Percentiles rank a stretch among this genome's conserved stretches.
phyloP scores from a whole-genome alignment of 371 early-diverging fungal genomes.

The Mucor sp. region DNA sequence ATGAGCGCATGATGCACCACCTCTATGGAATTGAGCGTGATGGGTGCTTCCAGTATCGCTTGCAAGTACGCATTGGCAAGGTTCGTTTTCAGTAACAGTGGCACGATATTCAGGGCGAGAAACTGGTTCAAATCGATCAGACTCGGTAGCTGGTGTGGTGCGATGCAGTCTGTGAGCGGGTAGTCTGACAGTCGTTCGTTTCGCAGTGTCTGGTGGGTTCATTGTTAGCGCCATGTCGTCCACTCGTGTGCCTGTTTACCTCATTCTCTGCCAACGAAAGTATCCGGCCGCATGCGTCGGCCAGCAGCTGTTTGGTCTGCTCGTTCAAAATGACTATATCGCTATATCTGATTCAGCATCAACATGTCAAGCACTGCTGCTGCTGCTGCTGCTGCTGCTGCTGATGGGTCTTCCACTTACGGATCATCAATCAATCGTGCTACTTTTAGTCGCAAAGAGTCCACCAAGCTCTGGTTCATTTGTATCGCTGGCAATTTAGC shows the following conservation, averaged over 20 bases:
- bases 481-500: slow-evolving; percentile 12
- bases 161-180: slow-evolving; percentile 7
- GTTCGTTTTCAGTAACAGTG: slow-evolving; percentile 19
- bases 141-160: slow-evolving; percentile 25
- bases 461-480: slow-evolving; percentile 3
- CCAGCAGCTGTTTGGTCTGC: slow-evolving; percentile 10
- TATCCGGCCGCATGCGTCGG: slow-evolving; percentile 25
- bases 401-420: slow-evolving; percentile 21
- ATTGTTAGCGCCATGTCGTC: not conserved
- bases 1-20: slow-evolving; percentile 63
- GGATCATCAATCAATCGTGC: slow-evolving; percentile 36
- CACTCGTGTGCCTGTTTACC: slow-evolving; percentile 12
- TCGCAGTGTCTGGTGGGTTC: slow-evolving; percentile 11
- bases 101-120: slow-evolving; percentile 34
- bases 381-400: too few relatives aligned
- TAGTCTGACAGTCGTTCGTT: slow-evolving; percentile 15
- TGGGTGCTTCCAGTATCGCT: slow-evolving; percentile 26
- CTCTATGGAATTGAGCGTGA: slow-evolving; percentile 57
- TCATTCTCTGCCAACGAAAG: slow-evolving; percentile 47
- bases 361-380: not conserved
- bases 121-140: slow-evolving; percentile 43
- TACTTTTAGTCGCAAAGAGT: slow-evolving; percentile 23
- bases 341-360: slow-evolving; percentile 4
- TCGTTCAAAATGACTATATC: slow-evolving; percentile 11
- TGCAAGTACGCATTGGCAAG: slow-evolving; percentile 24